Conservation (phyloP, 2,329 filamentous ascomycete genomes). For the Arthrobotrys sphaeroides region DNA sequence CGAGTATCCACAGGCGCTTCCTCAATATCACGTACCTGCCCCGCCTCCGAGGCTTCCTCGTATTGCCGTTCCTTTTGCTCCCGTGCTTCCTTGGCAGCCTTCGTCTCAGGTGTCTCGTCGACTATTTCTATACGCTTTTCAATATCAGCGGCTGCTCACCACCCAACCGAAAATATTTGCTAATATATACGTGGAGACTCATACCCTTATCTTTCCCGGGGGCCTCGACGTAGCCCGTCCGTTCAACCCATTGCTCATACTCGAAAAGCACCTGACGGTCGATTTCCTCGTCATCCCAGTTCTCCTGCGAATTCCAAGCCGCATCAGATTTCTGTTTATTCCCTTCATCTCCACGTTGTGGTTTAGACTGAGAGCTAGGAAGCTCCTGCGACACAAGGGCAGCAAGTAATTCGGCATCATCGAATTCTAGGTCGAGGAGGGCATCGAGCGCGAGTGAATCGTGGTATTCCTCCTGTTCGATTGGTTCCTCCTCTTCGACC, state of each 20-base stretch:
- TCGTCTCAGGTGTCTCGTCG: conserved; percentile 41
- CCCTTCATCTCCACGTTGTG: not conserved
- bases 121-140: conserved; percentile 51
- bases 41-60: not conserved
- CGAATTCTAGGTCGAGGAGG: conserved; percentile 46
- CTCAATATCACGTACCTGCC: conserved; percentile 9
- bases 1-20: conserved; percentile 5
- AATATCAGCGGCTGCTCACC: conserved; percentile 2
- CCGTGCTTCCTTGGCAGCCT: not conserved
- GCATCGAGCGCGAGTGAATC: conserved; percentile 46
- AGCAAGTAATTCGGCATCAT: conserved; percentile 49
- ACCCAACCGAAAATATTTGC: not conserved
- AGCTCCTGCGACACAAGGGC: conserved; percentile 34
- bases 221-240: conserved; percentile 18
- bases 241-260: conserved; percentile 41
- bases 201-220: conserved; percentile 21
- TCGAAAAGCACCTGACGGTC: conserved; percentile 47
- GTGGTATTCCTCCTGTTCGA: conserved; percentile 46
- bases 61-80: conserved; percentile 6
- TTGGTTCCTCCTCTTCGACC: conserved; percentile 1
- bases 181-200: not conserved
- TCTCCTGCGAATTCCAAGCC: conserved; percentile 29
- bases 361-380: conserved; percentile 32
- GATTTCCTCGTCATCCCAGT: conserved; percentile 32
- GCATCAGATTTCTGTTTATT: not conserved